These are phyloP conservation scores for Aspergillus avenaceus DNA, from an alignment of 495 filamentous ascomycete genomes.

Conservation along the genomic window DNA sequence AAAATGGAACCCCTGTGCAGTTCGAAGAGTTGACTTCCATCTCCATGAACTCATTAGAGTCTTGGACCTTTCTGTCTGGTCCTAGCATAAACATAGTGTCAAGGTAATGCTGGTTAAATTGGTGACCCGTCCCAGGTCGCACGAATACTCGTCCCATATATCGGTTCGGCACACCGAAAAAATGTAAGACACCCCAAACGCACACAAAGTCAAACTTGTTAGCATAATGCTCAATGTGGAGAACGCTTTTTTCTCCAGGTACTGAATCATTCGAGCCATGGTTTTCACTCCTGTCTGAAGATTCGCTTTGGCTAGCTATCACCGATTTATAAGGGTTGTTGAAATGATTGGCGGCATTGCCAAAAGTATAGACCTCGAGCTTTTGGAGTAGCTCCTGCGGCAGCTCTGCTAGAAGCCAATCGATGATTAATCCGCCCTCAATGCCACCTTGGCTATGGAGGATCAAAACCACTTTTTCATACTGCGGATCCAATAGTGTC, in stretches of 20 bases:
- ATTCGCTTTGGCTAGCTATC: neutral
- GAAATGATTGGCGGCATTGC: constrained; percentile 81
- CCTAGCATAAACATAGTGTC: constrained; percentile 66
- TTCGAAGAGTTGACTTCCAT: constrained; percentile 14
- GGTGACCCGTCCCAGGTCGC: constrained; percentile 63
- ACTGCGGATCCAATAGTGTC: constrained; percentile 35
- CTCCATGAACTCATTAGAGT: constrained; percentile 35
- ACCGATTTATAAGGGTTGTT: constrained; percentile 61
- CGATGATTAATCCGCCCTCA: constrained; percentile 67
- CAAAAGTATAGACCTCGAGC: constrained; percentile 84
- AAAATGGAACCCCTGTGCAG: too few relatives aligned
- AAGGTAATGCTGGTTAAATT: constrained; percentile 78
- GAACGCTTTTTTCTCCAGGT: constrained; percentile 37
- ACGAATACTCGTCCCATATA: constrained; percentile 76
- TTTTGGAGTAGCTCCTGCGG: constrained; percentile 61
- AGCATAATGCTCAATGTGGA: constrained; percentile 82
- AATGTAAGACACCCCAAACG: constrained; percentile 70
- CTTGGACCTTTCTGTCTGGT: constrained; percentile 19
- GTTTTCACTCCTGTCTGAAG: neutral
- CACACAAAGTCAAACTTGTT: constrained; percentile 75
- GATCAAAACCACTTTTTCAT: constrained; percentile 71
- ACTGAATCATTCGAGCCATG: neutral
- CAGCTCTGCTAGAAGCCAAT: constrained; percentile 75
- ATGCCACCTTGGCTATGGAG: constrained; percentile 83
- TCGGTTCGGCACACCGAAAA: constrained; percentile 42